Evolutionary conservation across 2,329 filamentous ascomycete genomes (phyloP), one percentile per base, ranked within the genome.

Genomic region (Aspergillus neoniger): DNA sequence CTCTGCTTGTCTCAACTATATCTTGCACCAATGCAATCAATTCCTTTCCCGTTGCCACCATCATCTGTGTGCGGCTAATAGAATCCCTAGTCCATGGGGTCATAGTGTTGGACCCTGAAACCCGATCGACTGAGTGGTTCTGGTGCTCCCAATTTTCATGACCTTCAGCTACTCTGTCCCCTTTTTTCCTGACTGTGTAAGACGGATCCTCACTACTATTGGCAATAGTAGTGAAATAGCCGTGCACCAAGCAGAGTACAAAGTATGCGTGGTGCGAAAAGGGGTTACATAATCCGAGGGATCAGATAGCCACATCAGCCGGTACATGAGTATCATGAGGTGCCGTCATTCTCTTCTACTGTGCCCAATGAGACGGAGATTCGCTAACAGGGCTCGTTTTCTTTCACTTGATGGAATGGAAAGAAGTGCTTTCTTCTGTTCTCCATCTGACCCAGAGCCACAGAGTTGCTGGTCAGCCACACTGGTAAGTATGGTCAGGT

Each of bases 161-260:
- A 7, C 25, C 23, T 10, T 21, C 47, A 30, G 15, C 15, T 50
- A 10, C 47, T 28, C 47, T 25, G 17, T 17, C 28, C 47, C 47
- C 47, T 28, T 32, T 30, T 32, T 17, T 21, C 21, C 47, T 50
- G n/a, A 28, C 25, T 17, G 25, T 50, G 25, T 19, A 32, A n/a
- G 25, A 32, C 14, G 47, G 47, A 17, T 30, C 47, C 47, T 57
- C 36, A 61, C 32, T 14, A 36, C 59, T 61, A 61, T 61, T 61
- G 59, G 44, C 47, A 56, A 60, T 60, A 60, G 48, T 56, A 36
- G 39, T 44, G 17, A 49, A 38, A 44, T 56, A 56, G 54, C 32
- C 39, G 41, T 36, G 43, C 28, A 39, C 15, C 7, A 23, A 23
- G 23, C 15, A 36, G 28, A 36, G 7, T 32, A 32, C 9, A 32